Evolutionary conservation across 176 grass and related monocot species (phyloP).

Genomic region (Coix lacrymajobi): DNA sequence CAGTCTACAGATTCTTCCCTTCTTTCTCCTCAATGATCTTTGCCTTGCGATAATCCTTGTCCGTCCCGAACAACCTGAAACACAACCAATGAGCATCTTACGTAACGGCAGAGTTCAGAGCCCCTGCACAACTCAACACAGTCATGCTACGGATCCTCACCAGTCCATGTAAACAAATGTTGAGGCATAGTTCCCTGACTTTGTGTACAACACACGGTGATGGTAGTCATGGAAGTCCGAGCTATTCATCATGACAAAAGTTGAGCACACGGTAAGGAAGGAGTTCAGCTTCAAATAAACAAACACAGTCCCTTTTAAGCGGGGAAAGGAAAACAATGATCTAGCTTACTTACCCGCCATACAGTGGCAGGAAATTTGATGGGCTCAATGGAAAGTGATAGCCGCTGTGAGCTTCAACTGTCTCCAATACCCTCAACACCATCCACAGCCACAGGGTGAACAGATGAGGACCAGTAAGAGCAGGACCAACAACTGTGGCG

Average conservation of each 20-base stretch:
- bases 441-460: conserved; percentile 94
- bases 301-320: neutral
- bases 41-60: conserved; percentile 67
- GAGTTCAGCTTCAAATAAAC: neutral
- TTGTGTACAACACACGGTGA: conserved; percentile 89
- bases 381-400: conserved; percentile 98
- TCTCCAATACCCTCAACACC: conserved; percentile 83
- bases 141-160: conserved; percentile 26
- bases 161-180: conserved; percentile 97
- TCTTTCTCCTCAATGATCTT: conserved; percentile 55
- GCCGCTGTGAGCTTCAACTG: conserved; percentile 91
- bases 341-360: conserved; percentile 68
- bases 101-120: neutral
- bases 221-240: conserved; percentile 86
- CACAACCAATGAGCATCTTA: neutral
- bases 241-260: conserved; percentile 33
- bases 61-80: conserved; percentile 77
- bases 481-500: conserved; percentile 72
- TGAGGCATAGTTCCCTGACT: conserved; percentile 68
- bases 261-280: neutral
- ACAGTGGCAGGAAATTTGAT: conserved; percentile 89
- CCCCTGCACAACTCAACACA: neutral
- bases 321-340: neutral
- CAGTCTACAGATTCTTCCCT: conserved; percentile 38
- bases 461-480: conserved; percentile 87